Evolutionary conservation across 2,329 filamentous ascomycete species (phyloP).

Genomic region (Colletotrichum phormii): DNA sequence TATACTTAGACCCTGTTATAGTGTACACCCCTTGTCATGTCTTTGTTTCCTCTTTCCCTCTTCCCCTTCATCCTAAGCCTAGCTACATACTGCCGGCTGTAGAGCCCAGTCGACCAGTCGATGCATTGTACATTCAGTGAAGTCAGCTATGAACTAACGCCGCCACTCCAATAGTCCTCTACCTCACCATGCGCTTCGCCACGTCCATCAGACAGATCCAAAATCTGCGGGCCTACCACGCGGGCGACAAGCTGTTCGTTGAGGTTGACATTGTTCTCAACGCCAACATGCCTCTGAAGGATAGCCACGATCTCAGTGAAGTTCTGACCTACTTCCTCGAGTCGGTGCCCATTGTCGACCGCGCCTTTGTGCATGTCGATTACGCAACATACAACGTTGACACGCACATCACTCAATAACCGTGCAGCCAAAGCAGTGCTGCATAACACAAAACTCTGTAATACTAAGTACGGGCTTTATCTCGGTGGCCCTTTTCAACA

Average conservation of each 20-base stretch:
- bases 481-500: neutral
- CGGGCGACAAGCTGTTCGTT: constrained; percentile 86
- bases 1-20: constrained; percentile 14
- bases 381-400: constrained; percentile 72
- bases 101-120: neutral
- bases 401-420: constrained; percentile 65
- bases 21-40: neutral
- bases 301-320: constrained; percentile 84
- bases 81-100: neutral
- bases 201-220: constrained; percentile 89
- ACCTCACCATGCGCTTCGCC: constrained; percentile 94
- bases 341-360: constrained; percentile 82
- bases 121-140: neutral
- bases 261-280: constrained; percentile 86
- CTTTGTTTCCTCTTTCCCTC: neutral
- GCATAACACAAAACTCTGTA: neutral
- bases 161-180: constrained; percentile 66
- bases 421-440: neutral
- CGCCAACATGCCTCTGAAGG: constrained; percentile 78
- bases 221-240: constrained; percentile 86
- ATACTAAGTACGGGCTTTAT: too few species aligned
- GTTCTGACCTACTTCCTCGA: constrained; percentile 86
- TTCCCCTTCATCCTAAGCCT: neutral
- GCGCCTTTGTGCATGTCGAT: constrained; percentile 77
- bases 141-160: neutral